Percentiles rank a stretch among this genome's conserved stretches.
phyloP scores from a whole-genome alignment of 2,329 filamentous ascomycete species.

The Shiraia sp. region DNA sequence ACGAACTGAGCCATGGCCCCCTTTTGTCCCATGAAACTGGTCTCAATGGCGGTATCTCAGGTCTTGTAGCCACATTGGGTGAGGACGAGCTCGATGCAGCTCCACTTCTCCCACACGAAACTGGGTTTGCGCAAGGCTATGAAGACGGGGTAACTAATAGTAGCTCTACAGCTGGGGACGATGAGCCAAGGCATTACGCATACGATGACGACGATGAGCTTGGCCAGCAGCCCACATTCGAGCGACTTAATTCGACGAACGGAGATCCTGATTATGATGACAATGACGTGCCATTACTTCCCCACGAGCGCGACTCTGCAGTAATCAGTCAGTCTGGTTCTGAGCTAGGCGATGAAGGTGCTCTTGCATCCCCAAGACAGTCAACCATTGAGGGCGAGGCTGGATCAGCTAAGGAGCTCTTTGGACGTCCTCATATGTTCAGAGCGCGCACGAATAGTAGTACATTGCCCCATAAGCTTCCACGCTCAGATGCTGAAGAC shows the following conservation, averaged over 20 bases:
- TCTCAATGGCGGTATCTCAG: conserved; percentile 7
- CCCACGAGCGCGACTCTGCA: conserved; percentile 24
- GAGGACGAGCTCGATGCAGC: conserved; percentile 27
- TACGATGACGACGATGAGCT: conserved; percentile 12
- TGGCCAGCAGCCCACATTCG: conserved; percentile 11
- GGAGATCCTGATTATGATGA: conserved; percentile 7
- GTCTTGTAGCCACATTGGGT: conserved; percentile 12
- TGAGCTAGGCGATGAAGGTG: conserved; percentile 15
- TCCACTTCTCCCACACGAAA: conserved; percentile 46
- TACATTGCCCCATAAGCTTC: conserved; percentile 32
- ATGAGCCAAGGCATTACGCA: conserved; percentile 14
- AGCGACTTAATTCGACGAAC: conserved; percentile 3
- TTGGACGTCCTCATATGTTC: conserved; percentile 18
- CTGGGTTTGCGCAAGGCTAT: conserved; percentile 19
- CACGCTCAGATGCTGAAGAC: conserved; percentile 34
- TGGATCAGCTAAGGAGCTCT: conserved; percentile 9
- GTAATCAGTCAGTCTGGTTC: conserved; percentile 16
- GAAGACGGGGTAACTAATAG: conserved; percentile 16
- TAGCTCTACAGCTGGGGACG: conserved; percentile 12
- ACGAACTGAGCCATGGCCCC: conserved; percentile 13
- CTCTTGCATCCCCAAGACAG: conserved; percentile 6
- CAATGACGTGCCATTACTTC: conserved; percentile 21
- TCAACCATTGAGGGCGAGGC: conserved; percentile 16
- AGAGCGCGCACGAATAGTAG: conserved; percentile 24
- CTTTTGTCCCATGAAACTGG: conserved; percentile 28